Conservation (phyloP, 2,329 filamentous ascomycete species). For the Phyllosticta citribraziliensis region DNA sequence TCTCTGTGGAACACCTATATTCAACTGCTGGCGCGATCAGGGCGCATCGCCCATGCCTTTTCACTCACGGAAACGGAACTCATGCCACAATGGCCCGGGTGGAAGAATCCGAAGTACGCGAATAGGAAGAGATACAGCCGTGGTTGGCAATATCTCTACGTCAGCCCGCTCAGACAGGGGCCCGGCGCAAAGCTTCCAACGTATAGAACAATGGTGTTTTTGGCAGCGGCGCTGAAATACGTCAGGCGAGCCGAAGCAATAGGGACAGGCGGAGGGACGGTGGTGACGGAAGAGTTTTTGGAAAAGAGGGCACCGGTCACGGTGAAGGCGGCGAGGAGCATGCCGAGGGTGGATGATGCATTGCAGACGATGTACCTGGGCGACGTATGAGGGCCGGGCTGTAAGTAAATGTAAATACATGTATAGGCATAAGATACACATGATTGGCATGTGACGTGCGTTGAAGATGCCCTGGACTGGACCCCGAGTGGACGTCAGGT, state of each 20-base stretch:
- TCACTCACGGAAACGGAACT: slow-evolving; percentile 63
- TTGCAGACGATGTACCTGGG: slow-evolving; percentile 22
- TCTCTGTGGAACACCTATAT: slow-evolving; percentile 75
- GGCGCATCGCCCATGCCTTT: slow-evolving; percentile 58
- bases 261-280: slow-evolving; percentile 13
- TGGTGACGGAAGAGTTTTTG: slow-evolving; percentile 23
- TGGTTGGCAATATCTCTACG: slow-evolving; percentile 22
- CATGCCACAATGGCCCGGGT: slow-evolving; percentile 71
- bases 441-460: no score
- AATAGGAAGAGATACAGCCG: slow-evolving; percentile 15
- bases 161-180: slow-evolving; percentile 18
- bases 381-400: not conserved
- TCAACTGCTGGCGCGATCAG: slow-evolving; percentile 52
- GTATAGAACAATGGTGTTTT: slow-evolving; percentile 34
- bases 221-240: slow-evolving; percentile 28
- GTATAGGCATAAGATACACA: no score
- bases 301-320: slow-evolving; percentile 29
- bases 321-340: slow-evolving; percentile 32
- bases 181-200: slow-evolving; percentile 26
- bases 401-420: not conserved
- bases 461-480: no score
- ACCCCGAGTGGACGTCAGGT: no score
- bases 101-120: slow-evolving; percentile 34
- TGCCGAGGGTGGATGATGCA: slow-evolving; percentile 28
- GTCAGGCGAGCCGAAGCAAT: slow-evolving; percentile 26